Conservation (phyloP, 73 alveolate species). For the Durusdinium trenchii region DNA sequence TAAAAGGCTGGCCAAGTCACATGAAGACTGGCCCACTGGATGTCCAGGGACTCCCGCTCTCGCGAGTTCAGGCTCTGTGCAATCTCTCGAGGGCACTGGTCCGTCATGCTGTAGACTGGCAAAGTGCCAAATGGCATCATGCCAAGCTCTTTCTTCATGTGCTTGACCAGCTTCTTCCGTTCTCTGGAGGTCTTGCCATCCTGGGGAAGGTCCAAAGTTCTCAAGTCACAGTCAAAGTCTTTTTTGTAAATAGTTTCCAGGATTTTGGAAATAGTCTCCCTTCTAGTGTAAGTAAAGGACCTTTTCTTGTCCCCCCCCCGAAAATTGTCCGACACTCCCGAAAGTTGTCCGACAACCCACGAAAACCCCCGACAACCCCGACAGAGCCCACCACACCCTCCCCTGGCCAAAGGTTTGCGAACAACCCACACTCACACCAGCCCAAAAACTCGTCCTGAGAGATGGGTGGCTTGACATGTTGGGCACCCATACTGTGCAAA, state of each 20-base stretch:
- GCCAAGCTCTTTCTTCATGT: neutral
- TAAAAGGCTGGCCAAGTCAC: slow-evolving; percentile 6
- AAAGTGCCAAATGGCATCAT: neutral
- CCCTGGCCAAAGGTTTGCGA: no score
- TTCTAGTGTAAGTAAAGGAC: neutral
- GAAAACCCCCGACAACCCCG: neutral
- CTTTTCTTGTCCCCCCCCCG: neutral
- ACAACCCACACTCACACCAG: no score
- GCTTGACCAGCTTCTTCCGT: neutral
- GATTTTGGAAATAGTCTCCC: neutral
- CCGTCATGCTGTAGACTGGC: neutral
- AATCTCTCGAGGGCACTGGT: neutral
- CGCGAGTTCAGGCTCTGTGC: neutral
- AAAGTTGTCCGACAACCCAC: neutral
- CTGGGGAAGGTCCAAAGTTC: neutral
- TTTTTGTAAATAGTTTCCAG: neutral
- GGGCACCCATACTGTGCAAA: no score
- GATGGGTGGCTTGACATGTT: no score
- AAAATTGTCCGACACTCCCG: neutral
- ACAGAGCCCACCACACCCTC: neutral
- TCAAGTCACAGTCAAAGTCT: neutral
- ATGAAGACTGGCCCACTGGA: neutral
- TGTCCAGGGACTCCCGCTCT: neutral
- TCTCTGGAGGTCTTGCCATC: neutral
- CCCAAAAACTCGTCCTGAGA: no score